Evolutionary conservation across 2,329 filamentous ascomycete species (phyloP).

Genomic region (Claviceps spartinae): DNA sequence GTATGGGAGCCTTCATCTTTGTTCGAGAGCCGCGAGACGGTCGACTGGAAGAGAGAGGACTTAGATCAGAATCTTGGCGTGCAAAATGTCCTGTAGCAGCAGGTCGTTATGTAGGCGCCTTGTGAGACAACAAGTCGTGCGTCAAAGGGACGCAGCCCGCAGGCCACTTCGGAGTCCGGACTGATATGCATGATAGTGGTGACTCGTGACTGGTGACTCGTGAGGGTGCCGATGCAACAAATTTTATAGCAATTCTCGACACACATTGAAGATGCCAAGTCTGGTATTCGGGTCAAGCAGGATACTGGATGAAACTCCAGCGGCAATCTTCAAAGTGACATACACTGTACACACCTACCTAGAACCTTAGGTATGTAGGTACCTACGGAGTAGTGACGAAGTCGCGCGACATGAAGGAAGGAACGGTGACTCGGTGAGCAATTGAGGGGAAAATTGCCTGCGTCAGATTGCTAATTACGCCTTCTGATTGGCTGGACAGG

Average conservation of each 20-base stretch:
- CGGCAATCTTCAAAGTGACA: too few relatives aligned
- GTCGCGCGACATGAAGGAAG: not conserved
- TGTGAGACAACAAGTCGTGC: not conserved
- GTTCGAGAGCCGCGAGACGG: not conserved
- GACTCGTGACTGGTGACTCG: too few relatives aligned
- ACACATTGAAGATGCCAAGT: too few relatives aligned
- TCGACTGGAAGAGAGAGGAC: not conserved
- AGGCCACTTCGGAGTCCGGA: not conserved
- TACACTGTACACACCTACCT: not conserved
- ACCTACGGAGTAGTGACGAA: too few relatives aligned
- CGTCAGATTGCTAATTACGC: slow-evolving; percentile 17
- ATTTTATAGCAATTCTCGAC: too few relatives aligned
- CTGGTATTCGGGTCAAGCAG: too few relatives aligned
- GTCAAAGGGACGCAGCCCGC: not conserved
- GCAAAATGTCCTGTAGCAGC: not conserved
- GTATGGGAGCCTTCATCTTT: slow-evolving; percentile 25
- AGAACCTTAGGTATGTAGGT: not conserved
- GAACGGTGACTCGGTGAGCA: too few relatives aligned
- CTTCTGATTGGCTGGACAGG: slow-evolving; percentile 20
- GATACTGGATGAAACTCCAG: not conserved
- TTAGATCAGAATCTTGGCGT: not conserved
- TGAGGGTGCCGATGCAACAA: too few relatives aligned
- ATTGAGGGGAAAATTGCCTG: not conserved
- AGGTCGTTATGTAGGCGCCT: not conserved
- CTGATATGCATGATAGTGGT: not conserved